These are phyloP conservation scores for Mortierella polycephala DNA, from an alignment of 371 early-diverging fungal species.

Conservation along the genomic window DNA sequence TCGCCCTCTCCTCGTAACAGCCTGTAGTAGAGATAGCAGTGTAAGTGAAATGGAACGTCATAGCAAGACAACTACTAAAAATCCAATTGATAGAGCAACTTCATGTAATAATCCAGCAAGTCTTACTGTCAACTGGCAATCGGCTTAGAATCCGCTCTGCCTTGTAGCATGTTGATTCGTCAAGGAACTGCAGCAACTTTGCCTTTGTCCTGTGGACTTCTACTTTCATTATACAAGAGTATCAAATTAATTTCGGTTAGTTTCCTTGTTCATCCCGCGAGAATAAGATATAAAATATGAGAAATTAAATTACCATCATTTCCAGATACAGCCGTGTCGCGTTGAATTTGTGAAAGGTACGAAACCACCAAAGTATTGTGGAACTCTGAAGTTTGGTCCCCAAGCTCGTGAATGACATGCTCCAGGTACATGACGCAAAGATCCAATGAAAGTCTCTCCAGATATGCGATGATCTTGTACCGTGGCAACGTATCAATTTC, in stretches of 20 bases:
- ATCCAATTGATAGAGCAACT: not conserved
- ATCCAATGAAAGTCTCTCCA: slow-evolving; percentile 69
- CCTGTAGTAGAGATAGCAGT: slow-evolving; percentile 40
- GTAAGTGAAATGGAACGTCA: not conserved
- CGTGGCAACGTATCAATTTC: slow-evolving; percentile 68
- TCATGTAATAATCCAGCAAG: not conserved
- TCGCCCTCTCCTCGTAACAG: slow-evolving; percentile 85
- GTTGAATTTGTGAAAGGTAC: slow-evolving; percentile 70
- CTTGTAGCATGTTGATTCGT: slow-evolving; percentile 74
- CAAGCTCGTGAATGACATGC: slow-evolving; percentile 77
- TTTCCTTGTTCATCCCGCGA: not conserved
- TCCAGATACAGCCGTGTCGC: slow-evolving; percentile 21
- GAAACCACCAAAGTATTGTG: slow-evolving; percentile 83
- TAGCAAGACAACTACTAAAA: no score
- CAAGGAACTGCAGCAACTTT: slow-evolving; percentile 73
- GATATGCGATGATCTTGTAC: slow-evolving; percentile 62
- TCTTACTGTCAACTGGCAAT: slow-evolving; percentile 76
- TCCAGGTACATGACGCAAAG: slow-evolving; percentile 82
- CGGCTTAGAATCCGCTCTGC: slow-evolving; percentile 80
- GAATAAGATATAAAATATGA: not conserved
- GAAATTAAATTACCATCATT: slow-evolving; percentile 26
- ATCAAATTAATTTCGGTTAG: not conserved
- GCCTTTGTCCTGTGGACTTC: slow-evolving; percentile 45
- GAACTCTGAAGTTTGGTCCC: slow-evolving; percentile 75
- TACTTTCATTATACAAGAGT: not conserved